Conservation (phyloP, 257 asterid genomes). For the Marsdenia floribunda region DNA sequence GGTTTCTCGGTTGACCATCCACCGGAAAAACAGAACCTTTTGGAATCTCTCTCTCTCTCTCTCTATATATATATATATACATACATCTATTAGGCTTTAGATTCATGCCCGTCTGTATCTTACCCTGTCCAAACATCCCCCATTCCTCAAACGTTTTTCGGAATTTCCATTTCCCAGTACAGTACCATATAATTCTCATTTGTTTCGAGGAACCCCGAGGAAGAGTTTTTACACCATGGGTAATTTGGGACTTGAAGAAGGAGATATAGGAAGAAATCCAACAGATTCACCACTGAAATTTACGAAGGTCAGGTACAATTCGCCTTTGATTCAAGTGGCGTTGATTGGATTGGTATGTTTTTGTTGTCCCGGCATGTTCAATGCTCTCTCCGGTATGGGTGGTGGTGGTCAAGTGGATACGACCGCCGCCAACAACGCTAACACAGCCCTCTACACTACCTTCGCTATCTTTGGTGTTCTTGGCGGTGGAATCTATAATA, state of each 20-base stretch:
- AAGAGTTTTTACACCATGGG: constrained; percentile 23
- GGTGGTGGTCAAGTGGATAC: constrained; percentile 88
- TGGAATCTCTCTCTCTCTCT: too few species aligned
- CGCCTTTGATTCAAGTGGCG: constrained; percentile 64
- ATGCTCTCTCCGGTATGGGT: constrained; percentile 98
- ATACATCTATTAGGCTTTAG: neutral
- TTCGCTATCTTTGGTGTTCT: constrained; percentile 80
- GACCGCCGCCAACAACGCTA: constrained; percentile 86
- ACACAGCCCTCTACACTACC: constrained; percentile 95
- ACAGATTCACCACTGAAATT: constrained; percentile 4
- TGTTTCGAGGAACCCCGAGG: neutral
- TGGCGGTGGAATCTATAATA: constrained; percentile 92
- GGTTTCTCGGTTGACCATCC: neutral
- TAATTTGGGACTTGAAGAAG: constrained; percentile 24
- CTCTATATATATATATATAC: too few species aligned
- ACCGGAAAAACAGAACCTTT: too few species aligned
- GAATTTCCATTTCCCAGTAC: neutral
- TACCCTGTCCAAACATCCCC: neutral
- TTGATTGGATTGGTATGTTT: constrained; percentile 84
- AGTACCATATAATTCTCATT: neutral
- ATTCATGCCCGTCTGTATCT: neutral
- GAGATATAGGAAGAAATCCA: constrained; percentile 18
- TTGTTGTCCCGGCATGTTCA: constrained; percentile 98
- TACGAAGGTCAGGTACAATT: constrained; percentile 58
- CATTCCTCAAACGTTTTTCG: neutral